Evolutionary conservation across 2,329 filamentous ascomycete genomes (phyloP), one percentile per base, ranked within the genome.

Genomic region (Phoma sp.): DNA sequence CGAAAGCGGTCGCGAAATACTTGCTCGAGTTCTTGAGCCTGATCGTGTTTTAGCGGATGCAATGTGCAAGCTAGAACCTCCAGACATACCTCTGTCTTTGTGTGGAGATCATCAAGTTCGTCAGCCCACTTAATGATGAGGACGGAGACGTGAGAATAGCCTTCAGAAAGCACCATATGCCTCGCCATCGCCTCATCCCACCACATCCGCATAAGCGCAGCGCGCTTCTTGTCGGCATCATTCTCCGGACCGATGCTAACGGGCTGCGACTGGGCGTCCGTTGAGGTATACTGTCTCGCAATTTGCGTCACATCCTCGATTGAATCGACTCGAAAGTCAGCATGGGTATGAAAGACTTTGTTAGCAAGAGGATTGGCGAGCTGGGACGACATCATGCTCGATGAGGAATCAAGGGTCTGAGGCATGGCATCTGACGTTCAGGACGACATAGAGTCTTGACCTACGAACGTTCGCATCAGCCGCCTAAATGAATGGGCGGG

Each of bases 101-200:
- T 74, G 7, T 65, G 66, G 12, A 76, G 56, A n/a, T 75, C 67
- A 34, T 76, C 73, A 2, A 76, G 45, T 6, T 62, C 45, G 25
- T 71, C 65, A 0, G 56, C 68, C 74, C 74, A 77, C 29, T 71
- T 71, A 23, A 76, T 65, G 4, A 77, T 56, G 3, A 77, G 51
- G 1, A 75, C 74, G 7, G 71, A 64, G 7, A 75, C 74, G 23
- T 74, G 59, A 5, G 58, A 20, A 39, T 77, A 77, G 2, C 66
- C 66, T 12, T 68, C 64, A 1, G 71, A 62, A 14, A 72, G 59
- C 10, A 66, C 53, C 67, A 74, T 69, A 26, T 74, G 64, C 17
- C 53, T 70, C 10, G 50, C 52, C 10, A 70, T 71, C 2, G 61
- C 64, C 34, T 73, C 65, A 26, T 70, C 63, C 69, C 70, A 75